Base-by-base conservation (phyloP, 1,284 basidiomycete genomes). In the Caloboletus inedulis region DNA sequence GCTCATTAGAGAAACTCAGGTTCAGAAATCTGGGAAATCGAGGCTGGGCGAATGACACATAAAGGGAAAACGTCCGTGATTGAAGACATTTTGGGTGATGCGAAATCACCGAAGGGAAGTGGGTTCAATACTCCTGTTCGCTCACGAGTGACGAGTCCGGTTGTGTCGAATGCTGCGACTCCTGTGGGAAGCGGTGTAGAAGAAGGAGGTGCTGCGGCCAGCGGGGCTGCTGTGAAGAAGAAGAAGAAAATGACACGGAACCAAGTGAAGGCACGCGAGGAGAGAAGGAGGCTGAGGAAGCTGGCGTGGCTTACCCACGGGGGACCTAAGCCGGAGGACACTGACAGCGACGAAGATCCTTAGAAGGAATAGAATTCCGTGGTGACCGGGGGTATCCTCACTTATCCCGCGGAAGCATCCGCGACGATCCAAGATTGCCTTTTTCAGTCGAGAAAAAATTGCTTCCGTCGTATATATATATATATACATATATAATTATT, bases 161-260 rank as follows among this genome's bases (percentile, higher is more conserved):
- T 72, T 25, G 84, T 77, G 25, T 89, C 87, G 10, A 74, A 72
- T 4, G 72, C 75, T 49, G 87, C 69, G 4, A 89, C 86, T 10
- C 90, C 90, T 51, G 84, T 79, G 47, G 89, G 71, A 29, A 89
- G 87, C 64, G 88, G 86, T 16, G 80, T 75, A 41, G 88, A 91
- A 68, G 84, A 82, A 53, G 74, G 69, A 3, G 59, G 13, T 40
- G 72, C 69, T 37, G 72, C 72, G 43, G 63, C 67, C 25, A 75
- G 74, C 42, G 73, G 73, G 42, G 69, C 77, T 25, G 66, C 33
- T 39, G 46, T 77, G 50, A 87, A 77, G 74, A 94, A 89, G 77
- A 94, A 94, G 79, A 97, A 96, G 80, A 95, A 94, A 75, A 47
- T 80, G 70, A 95, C 94, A 8, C 81, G 94, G 56, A 97, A 97